These are phyloP conservation scores for Delitschia confertaspora DNA, from an alignment of 495 filamentous ascomycete species.

Conservation along the genomic window DNA sequence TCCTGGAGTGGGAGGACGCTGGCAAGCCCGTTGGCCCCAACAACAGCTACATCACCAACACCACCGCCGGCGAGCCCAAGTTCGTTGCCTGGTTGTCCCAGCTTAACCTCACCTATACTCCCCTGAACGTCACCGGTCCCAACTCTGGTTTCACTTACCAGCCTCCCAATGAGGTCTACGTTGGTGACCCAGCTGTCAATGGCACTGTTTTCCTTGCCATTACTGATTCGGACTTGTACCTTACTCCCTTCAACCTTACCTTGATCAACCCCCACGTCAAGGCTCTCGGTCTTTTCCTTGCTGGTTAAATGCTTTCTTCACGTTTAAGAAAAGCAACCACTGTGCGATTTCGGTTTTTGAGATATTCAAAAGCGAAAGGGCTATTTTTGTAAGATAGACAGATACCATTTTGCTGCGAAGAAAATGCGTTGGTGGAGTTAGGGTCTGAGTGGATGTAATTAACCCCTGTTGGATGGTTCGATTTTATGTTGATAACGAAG, in stretches of 20 bases:
- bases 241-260: slow-evolving; percentile 67
- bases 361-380: too few relatives aligned
- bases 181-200: slow-evolving; percentile 59
- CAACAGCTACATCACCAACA: slow-evolving; percentile 62
- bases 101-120: slow-evolving; percentile 73
- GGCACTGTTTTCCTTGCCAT: slow-evolving; percentile 70
- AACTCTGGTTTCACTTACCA: slow-evolving; percentile 58
- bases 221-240: slow-evolving; percentile 56
- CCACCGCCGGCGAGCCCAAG: slow-evolving; percentile 45
- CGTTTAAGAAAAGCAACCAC: too few relatives aligned
- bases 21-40: slow-evolving; percentile 67
- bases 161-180: slow-evolving; percentile 51
- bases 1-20: slow-evolving; percentile 60
- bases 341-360: too few relatives aligned
- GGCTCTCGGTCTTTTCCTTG: slow-evolving; percentile 66
- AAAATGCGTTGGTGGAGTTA: too few relatives aligned
- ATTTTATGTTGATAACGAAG: too few relatives aligned
- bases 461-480: too few relatives aligned
- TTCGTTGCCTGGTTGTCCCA: slow-evolving; percentile 70
- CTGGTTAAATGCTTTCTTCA: slow-evolving; percentile 61
- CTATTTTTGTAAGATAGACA: too few relatives aligned
- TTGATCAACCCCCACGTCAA: slow-evolving; percentile 68
- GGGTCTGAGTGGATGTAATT: too few relatives aligned
- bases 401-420: too few relatives aligned
- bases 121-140: slow-evolving; percentile 45